Evolutionary conservation across 306 rosid genomes (phyloP).

Genomic region (Hippophae tibetana): DNA sequence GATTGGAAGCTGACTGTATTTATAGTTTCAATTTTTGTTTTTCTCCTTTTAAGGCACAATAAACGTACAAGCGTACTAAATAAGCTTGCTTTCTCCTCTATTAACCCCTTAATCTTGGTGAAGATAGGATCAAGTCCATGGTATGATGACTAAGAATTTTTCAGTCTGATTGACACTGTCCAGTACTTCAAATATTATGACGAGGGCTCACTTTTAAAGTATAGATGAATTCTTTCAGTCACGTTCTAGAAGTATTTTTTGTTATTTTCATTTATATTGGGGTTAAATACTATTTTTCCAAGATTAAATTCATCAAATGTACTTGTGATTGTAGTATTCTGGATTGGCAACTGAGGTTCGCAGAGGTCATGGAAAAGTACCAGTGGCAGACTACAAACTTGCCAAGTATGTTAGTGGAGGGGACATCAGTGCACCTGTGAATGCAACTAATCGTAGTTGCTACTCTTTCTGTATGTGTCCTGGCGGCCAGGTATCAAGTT

Average conservation of each 20-base stretch:
- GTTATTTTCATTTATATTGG: background rate
- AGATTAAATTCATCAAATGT: too few relatives aligned
- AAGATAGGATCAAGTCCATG: background rate
- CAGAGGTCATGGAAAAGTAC: slow-evolving; percentile 83
- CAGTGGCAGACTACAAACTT: slow-evolving; percentile 94
- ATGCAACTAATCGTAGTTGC: slow-evolving; percentile 52
- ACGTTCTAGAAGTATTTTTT: background rate
- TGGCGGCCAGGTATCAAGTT: slow-evolving; percentile 74
- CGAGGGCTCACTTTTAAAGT: too few relatives aligned
- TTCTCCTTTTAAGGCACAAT: too few relatives aligned
- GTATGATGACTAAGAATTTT: background rate
- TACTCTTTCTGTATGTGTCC: slow-evolving; percentile 99
- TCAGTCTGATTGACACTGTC: background rate
- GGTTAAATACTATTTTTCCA: too few relatives aligned
- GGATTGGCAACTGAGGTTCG: slow-evolving; percentile 74
- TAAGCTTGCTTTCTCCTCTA: background rate
- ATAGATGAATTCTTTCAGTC: too few relatives aligned
- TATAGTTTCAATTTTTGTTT: background rate
- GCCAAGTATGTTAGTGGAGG: slow-evolving; percentile 45
- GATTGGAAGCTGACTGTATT: background rate
- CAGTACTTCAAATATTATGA: background rate
- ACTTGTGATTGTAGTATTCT: slow-evolving; percentile 46
- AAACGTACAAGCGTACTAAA: too few relatives aligned
- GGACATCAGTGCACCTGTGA: slow-evolving; percentile 24
- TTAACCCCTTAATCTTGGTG: background rate